Evolutionary conservation across 345 rosid species (phyloP).

Genomic region (Populus alba): DNA sequence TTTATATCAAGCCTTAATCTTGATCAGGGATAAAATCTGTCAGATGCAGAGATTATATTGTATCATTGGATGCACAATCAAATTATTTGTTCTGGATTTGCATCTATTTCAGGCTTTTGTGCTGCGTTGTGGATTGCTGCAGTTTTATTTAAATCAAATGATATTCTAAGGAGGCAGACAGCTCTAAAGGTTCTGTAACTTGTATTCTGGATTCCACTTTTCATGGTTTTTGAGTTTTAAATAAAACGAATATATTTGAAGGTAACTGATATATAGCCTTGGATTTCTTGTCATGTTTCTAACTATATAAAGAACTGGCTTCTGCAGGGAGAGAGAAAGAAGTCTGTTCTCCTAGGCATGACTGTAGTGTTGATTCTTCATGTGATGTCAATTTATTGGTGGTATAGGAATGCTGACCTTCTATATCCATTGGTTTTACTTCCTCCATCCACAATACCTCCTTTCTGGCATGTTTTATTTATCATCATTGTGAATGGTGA

Average conservation of each 20-base stretch:
- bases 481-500: conserved; percentile 56
- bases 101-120: conserved; percentile 41
- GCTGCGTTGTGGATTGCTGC: conserved; percentile 50
- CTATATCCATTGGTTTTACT: conserved; percentile 50
- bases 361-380: conserved; percentile 37
- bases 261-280: neutral
- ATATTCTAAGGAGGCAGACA: conserved; percentile 56
- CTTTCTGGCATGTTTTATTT: conserved; percentile 63
- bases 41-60: neutral
- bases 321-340: conserved; percentile 62
- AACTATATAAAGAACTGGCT: neutral
- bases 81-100: neutral
- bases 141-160: conserved; percentile 58
- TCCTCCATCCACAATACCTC: conserved; percentile 53
- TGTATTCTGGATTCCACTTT: neutral
- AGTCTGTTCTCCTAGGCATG: conserved; percentile 35
- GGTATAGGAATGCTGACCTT: conserved; percentile 43
- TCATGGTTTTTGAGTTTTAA: neutral
- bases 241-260: neutral
- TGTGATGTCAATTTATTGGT: conserved; percentile 48
- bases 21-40: neutral
- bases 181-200: conserved; percentile 46
- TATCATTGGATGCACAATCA: neutral
- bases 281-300: neutral
- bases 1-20: neutral